Evolutionary conservation across 768 basidiomycete genomes (phyloP), one percentile per base, ranked within the genome.

Genomic region (Tylopilus balloui): DNA sequence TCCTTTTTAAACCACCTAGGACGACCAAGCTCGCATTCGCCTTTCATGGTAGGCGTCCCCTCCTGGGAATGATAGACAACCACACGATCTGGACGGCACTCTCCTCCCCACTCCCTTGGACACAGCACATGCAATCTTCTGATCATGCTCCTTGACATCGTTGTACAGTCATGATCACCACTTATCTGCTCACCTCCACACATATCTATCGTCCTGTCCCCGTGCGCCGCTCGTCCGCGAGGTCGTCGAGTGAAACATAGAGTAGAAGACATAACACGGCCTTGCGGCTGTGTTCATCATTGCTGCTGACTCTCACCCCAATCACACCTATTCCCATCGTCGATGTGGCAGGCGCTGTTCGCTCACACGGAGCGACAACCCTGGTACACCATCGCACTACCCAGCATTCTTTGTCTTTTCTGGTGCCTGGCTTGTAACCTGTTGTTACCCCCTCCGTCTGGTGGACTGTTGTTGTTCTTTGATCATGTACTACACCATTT

Each of bases 1-100:
- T 31, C 68, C 11, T 65, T 74, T 45, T 72, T 75, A 52, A 55
- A 60, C 21, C 73, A 74, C 35, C 62, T 67, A 13, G 73, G 73
- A 6, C 58, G 54, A 42, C 68, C 73, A 4, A 49, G 60, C n/a
- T 57, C 68, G 31, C 73, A 69, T 48, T 73, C 74, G 20, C 72
- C 74, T 10, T 73, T 75, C 53, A 38, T 71, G 36, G 47, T 63
- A 28, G 55, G 59, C 14, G 59, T 66, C 17, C 50, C 64, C 28
- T 45, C 64, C 41, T 65, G 63, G 63, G 59, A 65, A 29, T 51
- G 50, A 51, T 53, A 23, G 42, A 31, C 3, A 14, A 19, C 29
- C 35, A 31, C 45, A 28, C 25, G 17, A n/a, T n/a, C 13, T 0
- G 19, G 31, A 42, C 15, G 21, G 28, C 31, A 40, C 45, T 23